These are phyloP conservation scores for Loxodes magnus DNA, from an alignment of 73 alveolate genomes.

Conservation along the genomic window DNA sequence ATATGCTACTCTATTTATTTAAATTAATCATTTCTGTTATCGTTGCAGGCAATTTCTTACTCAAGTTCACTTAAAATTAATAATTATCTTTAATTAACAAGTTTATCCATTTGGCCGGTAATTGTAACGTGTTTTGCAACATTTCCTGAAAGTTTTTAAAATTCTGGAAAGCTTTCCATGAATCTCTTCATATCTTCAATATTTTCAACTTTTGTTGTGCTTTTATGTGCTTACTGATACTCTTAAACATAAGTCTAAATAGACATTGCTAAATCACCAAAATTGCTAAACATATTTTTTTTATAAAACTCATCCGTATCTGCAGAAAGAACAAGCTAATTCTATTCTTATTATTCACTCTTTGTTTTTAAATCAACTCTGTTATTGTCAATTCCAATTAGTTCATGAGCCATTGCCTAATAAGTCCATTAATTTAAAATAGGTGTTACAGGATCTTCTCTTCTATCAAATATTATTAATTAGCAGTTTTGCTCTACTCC, in stretches of 20 bases:
- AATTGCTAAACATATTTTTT: slow-evolving; percentile 65
- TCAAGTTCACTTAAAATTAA: slow-evolving; percentile 63
- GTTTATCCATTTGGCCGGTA: slow-evolving; percentile 65
- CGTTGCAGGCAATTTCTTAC: slow-evolving; percentile 74
- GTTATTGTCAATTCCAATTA: slow-evolving; percentile 88
- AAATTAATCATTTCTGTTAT: slow-evolving; percentile 46
- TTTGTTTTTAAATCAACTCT: slow-evolving; percentile 55
- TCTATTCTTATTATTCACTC: neutral
- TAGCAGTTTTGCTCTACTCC: slow-evolving; percentile 42
- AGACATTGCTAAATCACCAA: slow-evolving; percentile 82
- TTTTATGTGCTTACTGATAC: slow-evolving; percentile 25
- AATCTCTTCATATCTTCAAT: slow-evolving; percentile 78
- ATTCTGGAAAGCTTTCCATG: slow-evolving; percentile 68
- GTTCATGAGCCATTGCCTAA: slow-evolving; percentile 98
- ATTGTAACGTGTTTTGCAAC: slow-evolving; percentile 86
- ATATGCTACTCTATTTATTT: slow-evolving; percentile 16
- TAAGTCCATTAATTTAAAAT: slow-evolving; percentile 98
- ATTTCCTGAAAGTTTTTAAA: slow-evolving; percentile 55
- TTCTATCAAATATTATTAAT: slow-evolving; percentile 78
- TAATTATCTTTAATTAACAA: slow-evolving; percentile 55
- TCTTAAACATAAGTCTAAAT: slow-evolving; percentile 54
- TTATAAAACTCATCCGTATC: slow-evolving; percentile 49
- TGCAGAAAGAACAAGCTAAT: slow-evolving; percentile 1
- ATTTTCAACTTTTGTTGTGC: slow-evolving; percentile 50
- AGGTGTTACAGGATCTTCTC: slow-evolving; percentile 99